Percentiles rank a stretch among this genome's conserved stretches.
Conservation (phyloP, 2,329 filamentous ascomycete genomes). For the Aspergillus nomiae region DNA sequence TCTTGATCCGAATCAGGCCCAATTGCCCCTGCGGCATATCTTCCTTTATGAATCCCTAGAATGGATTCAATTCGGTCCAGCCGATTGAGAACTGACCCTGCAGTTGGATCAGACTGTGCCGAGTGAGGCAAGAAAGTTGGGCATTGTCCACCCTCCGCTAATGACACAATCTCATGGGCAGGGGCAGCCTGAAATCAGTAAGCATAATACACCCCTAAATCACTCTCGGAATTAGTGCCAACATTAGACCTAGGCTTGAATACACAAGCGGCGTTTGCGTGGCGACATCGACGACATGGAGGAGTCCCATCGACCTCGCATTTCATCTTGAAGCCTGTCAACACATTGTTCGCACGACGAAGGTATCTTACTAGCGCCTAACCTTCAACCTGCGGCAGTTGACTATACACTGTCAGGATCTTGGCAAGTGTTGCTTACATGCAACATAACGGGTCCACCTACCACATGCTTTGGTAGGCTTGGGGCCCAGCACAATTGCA, state of each 20-base stretch:
- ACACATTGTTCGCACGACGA: not conserved
- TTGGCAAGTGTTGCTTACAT: not conserved
- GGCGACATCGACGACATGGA: conserved; percentile 32
- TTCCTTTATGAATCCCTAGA: conserved; percentile 23
- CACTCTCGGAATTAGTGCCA: conserved; percentile 5
- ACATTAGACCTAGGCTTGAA: conserved; percentile 36
- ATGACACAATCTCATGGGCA: conserved; percentile 21
- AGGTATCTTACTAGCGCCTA: not conserved
- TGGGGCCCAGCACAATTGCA: conserved; percentile 24
- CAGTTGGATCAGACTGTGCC: conserved; percentile 16
- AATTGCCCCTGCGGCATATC: not conserved
- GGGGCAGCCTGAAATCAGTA: conserved; percentile 25
- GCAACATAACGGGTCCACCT: conserved; percentile 13
- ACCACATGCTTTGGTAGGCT: conserved; percentile 36
- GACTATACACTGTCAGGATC: conserved; percentile 23
- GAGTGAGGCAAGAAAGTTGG: conserved; percentile 6
- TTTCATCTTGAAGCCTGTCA: conserved; percentile 28
- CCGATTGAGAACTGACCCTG: conserved; percentile 25
- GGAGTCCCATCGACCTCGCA: conserved; percentile 31
- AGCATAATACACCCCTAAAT: not conserved
- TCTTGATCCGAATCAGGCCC: conserved; percentile 16
- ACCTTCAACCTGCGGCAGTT: conserved; percentile 35
- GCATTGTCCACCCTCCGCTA: conserved; percentile 13
- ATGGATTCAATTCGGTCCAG: conserved; percentile 28
- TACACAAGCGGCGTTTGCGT: conserved; percentile 24